These are phyloP conservation scores for Articulospora tetracladia DNA, from an alignment of 495 filamentous ascomycete species.

Conservation along the genomic window DNA sequence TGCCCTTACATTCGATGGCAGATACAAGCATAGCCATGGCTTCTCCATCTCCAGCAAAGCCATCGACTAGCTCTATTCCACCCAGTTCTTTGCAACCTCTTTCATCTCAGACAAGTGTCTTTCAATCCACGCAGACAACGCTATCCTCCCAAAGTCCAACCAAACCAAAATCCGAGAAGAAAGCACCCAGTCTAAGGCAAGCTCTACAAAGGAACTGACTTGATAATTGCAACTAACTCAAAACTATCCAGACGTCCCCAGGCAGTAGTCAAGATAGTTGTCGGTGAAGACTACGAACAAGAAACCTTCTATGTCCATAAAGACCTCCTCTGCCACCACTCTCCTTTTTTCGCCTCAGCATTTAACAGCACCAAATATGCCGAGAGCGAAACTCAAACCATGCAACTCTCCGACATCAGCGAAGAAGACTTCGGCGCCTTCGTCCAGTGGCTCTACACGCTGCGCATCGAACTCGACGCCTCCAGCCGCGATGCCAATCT, in stretches of 20 bases:
- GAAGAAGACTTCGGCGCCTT: background rate
- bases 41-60: background rate
- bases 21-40: background rate
- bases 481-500: background rate
- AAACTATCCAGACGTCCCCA: background rate
- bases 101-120: background rate
- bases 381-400: background rate
- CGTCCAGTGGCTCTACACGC: constrained; percentile 12
- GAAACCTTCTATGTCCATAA: constrained; percentile 5
- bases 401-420: background rate
- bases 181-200: background rate
- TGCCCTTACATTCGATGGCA: background rate
- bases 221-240: background rate
- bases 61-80: background rate
- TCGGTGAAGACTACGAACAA: background rate
- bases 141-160: background rate
- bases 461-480: background rate
- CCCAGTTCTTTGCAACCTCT: background rate
- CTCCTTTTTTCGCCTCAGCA: background rate
- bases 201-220: background rate
- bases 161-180: background rate
- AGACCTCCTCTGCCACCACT: background rate
- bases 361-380: background rate
- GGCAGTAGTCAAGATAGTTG: background rate
- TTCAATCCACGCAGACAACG: background rate